Evolutionary conservation across 2,329 filamentous ascomycete genomes (phyloP).

Genomic region (Mycosphaerella sp.): DNA sequence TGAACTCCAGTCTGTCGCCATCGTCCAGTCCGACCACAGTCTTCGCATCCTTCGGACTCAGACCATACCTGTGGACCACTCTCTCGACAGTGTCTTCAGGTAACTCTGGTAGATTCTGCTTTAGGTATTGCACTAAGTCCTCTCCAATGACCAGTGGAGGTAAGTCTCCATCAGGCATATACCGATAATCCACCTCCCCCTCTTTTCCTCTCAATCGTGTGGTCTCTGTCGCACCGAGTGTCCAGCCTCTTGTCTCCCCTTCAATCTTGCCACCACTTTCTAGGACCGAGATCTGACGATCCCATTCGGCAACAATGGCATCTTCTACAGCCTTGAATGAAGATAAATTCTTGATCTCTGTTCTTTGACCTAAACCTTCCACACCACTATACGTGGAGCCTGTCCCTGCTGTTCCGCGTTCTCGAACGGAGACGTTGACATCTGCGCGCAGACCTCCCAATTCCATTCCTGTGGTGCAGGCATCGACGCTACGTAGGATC

Average conservation of each 20-base stretch:
- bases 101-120: conserved; percentile 57
- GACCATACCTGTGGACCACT: conserved; percentile 50
- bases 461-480: conserved; percentile 90
- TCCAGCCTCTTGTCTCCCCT: conserved; percentile 91
- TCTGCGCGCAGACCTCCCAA: conserved; percentile 83
- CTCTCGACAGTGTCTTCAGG: conserved; percentile 62
- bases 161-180: conserved; percentile 96
- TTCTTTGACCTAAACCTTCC: conserved; percentile 69
- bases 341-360: conserved; percentile 95
- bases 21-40: conserved; percentile 71
- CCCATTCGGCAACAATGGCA: conserved; percentile 83
- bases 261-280: conserved; percentile 67
- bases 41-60: conserved; percentile 76
- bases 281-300: conserved; percentile 77
- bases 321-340: conserved; percentile 95
- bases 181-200: conserved; percentile 93
- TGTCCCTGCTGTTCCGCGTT: conserved; percentile 41
- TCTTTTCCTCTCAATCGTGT: conserved; percentile 82
- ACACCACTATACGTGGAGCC: conserved; percentile 52
- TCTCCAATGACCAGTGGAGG: conserved; percentile 67
- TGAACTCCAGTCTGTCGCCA: conserved; percentile 76
- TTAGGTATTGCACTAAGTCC: conserved; percentile 62
- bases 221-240: conserved; percentile 75
- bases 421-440: conserved; percentile 83
- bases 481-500: conserved; percentile 70